Evolutionary conservation across 2,329 filamentous ascomycete species (phyloP).

Genomic region (Paraphaeosphaeria minitans): DNA sequence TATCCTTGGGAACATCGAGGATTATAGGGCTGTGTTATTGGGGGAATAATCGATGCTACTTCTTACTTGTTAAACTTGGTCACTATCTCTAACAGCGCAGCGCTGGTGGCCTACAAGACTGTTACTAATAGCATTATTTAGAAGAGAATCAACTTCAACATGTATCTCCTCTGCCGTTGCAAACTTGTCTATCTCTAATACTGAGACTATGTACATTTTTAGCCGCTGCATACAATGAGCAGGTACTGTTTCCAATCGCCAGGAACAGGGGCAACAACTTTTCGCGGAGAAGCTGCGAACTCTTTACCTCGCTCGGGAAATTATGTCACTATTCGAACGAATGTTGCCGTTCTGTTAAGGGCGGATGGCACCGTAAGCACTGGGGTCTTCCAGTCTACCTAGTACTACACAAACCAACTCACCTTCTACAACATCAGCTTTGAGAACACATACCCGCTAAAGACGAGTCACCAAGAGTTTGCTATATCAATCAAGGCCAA

Average conservation of each 20-base stretch:
- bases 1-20: background rate
- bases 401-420: background rate
- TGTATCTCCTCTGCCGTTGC: background rate
- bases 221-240: background rate
- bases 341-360: background rate
- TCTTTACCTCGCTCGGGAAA: background rate
- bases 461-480: background rate
- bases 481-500: background rate
- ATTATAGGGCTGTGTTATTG: conserved; percentile 34
- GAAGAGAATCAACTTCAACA: conserved; percentile 51
- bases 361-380: background rate
- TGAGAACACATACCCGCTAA: background rate
- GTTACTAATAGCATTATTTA: conserved; percentile 42
- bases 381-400: background rate
- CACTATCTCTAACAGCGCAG: conserved; percentile 34
- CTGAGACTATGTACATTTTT: background rate
- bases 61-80: conserved; percentile 49
- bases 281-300: background rate
- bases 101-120: conserved; percentile 40
- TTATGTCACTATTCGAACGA: background rate
- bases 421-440: conserved; percentile 1
- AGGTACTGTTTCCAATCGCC: background rate
- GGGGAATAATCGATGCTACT: conserved; percentile 29
- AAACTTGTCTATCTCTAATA: background rate
- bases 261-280: background rate